phyloP scores from a whole-genome alignment of 2,329 filamentous ascomycete genomes.

The Capronia coronata region DNA sequence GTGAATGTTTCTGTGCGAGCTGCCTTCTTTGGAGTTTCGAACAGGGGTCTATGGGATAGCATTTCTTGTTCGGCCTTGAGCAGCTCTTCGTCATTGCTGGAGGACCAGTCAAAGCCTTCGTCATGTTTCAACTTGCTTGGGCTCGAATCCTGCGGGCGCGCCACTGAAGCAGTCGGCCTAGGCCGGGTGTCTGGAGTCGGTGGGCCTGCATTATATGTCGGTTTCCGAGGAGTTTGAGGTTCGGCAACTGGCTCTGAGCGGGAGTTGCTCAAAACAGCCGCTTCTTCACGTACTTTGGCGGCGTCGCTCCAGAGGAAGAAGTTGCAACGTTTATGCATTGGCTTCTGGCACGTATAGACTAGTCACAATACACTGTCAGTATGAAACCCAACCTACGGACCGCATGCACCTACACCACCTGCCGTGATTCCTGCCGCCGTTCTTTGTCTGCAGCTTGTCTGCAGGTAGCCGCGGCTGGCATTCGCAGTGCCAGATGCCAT shows the following conservation, averaged over 20 bases:
- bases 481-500: conserved; percentile 49
- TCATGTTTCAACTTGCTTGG: conserved; percentile 29
- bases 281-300: conserved; percentile 49
- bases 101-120: conserved; percentile 37
- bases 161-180: not conserved
- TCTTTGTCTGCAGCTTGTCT: conserved; percentile 52
- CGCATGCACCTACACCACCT: conserved; percentile 42
- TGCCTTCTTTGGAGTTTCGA: conserved; percentile 36
- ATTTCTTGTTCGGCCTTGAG: conserved; percentile 30
- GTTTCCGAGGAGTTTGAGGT: conserved; percentile 29
- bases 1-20: conserved; percentile 31
- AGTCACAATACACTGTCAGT: conserved; percentile 2
- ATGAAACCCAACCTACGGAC: not conserved
- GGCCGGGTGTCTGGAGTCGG: conserved; percentile 19
- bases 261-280: conserved; percentile 45
- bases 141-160: not conserved
- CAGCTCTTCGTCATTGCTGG: conserved; percentile 33
- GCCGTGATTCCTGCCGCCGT: conserved; percentile 51
- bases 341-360: conserved; percentile 54
- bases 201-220: conserved; percentile 6
- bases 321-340: conserved; percentile 44
- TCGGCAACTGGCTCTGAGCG: conserved; percentile 38
- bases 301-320: conserved; percentile 60
- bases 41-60: conserved; percentile 14
- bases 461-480: conserved; percentile 51